These are phyloP conservation scores for Scutellaria minor DNA, from an alignment of 257 asterid species.

Conservation along the genomic window DNA sequence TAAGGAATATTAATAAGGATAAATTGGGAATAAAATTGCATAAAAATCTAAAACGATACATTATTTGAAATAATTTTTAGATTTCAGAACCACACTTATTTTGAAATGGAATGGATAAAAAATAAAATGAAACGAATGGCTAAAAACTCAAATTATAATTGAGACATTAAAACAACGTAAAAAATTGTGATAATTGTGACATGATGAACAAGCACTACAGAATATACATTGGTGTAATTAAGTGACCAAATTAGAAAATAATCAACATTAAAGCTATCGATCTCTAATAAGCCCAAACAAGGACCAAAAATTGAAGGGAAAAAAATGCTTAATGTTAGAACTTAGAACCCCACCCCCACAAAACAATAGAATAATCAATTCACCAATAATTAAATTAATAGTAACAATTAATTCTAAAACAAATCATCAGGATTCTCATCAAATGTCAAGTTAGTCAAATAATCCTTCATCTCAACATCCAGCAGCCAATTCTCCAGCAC, in stretches of 20 bases:
- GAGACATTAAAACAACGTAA: background rate
- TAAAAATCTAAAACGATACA: no score
- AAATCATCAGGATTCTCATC: slow-evolving; percentile 50
- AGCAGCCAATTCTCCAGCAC: slow-evolving; percentile 76
- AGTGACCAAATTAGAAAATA: slow-evolving; percentile 24
- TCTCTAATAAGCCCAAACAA: slow-evolving; percentile 16
- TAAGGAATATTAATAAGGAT: no score
- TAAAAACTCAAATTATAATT: background rate
- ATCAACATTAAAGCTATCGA: slow-evolving; percentile 19
- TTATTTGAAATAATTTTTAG: no score
- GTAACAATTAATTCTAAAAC: slow-evolving; percentile 29
- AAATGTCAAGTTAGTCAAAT: slow-evolving; percentile 46
- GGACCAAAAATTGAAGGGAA: slow-evolving; percentile 3
- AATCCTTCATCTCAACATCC: slow-evolving; percentile 64
- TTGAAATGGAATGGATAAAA: background rate
- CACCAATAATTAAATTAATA: background rate
- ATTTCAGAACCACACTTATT: no score
- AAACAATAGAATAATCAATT: background rate
- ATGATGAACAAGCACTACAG: background rate
- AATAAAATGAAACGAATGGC: background rate
- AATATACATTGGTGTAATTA: background rate
- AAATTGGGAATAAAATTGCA: no score
- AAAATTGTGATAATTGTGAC: background rate
- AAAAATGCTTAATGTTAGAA: slow-evolving; percentile 37
- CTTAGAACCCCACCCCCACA: background rate